Evolutionary conservation across 2,329 filamentous ascomycete genomes (phyloP).

Genomic region (Fusarium sp.): DNA sequence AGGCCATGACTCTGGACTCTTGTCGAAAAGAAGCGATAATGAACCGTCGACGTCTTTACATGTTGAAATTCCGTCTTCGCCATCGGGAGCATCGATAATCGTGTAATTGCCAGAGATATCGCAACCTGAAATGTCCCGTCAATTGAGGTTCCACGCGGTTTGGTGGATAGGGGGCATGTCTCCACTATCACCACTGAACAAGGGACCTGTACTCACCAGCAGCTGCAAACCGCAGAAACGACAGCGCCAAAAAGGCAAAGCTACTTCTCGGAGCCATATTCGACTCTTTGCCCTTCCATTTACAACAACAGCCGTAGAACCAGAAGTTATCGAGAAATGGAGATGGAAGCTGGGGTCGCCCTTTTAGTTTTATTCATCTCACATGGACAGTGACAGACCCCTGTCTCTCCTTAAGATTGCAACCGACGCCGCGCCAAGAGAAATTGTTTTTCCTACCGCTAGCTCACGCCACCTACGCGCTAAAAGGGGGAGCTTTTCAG

Average conservation of each 20-base stretch:
- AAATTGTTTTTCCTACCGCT: constrained; percentile 25
- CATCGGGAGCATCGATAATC: constrained; percentile 40
- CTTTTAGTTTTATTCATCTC: constrained; percentile 44
- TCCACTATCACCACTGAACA: not conserved
- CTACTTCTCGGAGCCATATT: constrained; percentile 41
- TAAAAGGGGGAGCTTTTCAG: constrained; percentile 29
- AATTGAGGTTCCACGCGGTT: not conserved
- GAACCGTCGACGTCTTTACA: constrained; percentile 45
- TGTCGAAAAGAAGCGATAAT: constrained; percentile 43
- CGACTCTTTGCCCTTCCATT: constrained; percentile 36
- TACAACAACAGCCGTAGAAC: constrained; percentile 20
- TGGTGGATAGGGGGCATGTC: not conserved
- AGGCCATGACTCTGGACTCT: constrained; percentile 40
- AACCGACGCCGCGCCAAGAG: constrained; percentile 25
- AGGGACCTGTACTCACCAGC: constrained; percentile 35
- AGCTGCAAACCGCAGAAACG: constrained; percentile 37
- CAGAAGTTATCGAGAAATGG: constrained; percentile 14
- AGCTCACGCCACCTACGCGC: constrained; percentile 41
- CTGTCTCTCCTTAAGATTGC: constrained; percentile 28
- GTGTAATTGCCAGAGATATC: constrained; percentile 45
- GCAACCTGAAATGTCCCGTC: constrained; percentile 34
- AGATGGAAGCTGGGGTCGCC: not conserved
- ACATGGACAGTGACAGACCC: constrained; percentile 18
- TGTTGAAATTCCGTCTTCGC: constrained; percentile 34
- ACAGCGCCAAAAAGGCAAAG: constrained; percentile 42